Conservation (phyloP, 169 alveolate genomes). For the Plasmodium cynomolgi region DNA sequence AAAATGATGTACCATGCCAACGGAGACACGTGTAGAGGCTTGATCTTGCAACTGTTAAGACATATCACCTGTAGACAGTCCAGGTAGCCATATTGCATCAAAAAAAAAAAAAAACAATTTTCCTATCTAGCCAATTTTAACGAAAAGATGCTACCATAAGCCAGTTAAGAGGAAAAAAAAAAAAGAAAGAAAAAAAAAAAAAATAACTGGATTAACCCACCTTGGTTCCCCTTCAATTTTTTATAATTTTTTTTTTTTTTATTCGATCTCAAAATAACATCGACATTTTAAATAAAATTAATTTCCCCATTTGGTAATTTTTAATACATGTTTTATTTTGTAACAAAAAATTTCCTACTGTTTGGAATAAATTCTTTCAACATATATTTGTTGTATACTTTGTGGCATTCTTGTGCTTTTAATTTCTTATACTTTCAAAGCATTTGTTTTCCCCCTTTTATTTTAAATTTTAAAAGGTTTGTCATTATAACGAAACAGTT, state of each 20-base stretch:
- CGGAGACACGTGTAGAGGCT: background rate
- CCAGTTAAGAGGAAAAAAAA: background rate
- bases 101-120: slow-evolving; percentile 5
- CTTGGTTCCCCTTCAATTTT: background rate
- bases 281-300: background rate
- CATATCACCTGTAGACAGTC: background rate
- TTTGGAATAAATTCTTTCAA: background rate
- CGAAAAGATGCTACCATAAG: background rate
- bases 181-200: background rate
- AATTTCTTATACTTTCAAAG: background rate
- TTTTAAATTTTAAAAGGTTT: background rate
- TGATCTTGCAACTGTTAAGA: background rate
- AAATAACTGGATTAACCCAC: background rate
- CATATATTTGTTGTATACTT: background rate
- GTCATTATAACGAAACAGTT: background rate
- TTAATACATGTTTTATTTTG: background rate
- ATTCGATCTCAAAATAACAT: background rate
- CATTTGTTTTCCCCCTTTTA: background rate
- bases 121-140: slow-evolving; percentile 7
- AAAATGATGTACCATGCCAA: background rate
- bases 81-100: background rate
- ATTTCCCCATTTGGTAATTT: background rate
- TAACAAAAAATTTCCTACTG: background rate
- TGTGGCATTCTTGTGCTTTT: background rate
- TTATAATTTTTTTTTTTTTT: background rate